Percentiles rank a stretch among this genome's conserved stretches.
phyloP scores from a whole-genome alignment of 2,329 filamentous ascomycete genomes.

The Epichloe sylvatica region DNA sequence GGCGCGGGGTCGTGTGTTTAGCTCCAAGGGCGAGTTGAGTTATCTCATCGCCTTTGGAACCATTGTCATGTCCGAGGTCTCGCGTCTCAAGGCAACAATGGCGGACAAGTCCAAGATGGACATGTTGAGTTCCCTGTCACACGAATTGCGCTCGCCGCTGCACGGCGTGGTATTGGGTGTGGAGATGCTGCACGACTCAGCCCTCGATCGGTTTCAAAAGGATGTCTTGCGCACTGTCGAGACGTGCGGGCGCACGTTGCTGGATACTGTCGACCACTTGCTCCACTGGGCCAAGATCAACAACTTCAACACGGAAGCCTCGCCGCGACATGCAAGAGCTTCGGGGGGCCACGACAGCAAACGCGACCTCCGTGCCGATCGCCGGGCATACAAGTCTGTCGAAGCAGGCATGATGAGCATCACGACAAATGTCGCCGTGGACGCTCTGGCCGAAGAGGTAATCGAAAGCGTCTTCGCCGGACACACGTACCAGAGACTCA shows the following conservation, averaged over 20 bases:
- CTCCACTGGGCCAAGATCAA: slow-evolving; percentile 43
- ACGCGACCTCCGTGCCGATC: not conserved
- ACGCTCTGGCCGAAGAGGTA: slow-evolving; percentile 30
- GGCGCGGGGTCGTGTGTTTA: slow-evolving; percentile 28
- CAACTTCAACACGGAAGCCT: slow-evolving; percentile 13
- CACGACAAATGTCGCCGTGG: slow-evolving; percentile 19
- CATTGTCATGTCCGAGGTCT: slow-evolving; percentile 43
- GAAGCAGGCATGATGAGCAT: slow-evolving; percentile 9
- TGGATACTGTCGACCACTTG: slow-evolving; percentile 41
- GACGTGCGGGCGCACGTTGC: slow-evolving; percentile 34
- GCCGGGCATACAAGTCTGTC: not conserved
- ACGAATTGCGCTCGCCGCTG: slow-evolving; percentile 46
- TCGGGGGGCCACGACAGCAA: not conserved
- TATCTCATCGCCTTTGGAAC: slow-evolving; percentile 38
- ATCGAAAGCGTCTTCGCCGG: slow-evolving; percentile 33
- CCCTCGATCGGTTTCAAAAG: slow-evolving; percentile 30
- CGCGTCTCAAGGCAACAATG: slow-evolving; percentile 24
- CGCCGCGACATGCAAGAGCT: not conserved
- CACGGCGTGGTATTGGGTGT: slow-evolving; percentile 44
- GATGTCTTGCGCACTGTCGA: slow-evolving; percentile 35
- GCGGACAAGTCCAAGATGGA: slow-evolving; percentile 39
- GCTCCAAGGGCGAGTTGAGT: slow-evolving; percentile 32
- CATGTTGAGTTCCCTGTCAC: slow-evolving; percentile 44
- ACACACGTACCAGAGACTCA: slow-evolving; percentile 23
- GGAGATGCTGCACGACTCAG: slow-evolving; percentile 39